These are phyloP conservation scores for Fonsecaea nubica DNA, from an alignment of 2,329 filamentous ascomycete genomes.

Conservation along the genomic window DNA sequence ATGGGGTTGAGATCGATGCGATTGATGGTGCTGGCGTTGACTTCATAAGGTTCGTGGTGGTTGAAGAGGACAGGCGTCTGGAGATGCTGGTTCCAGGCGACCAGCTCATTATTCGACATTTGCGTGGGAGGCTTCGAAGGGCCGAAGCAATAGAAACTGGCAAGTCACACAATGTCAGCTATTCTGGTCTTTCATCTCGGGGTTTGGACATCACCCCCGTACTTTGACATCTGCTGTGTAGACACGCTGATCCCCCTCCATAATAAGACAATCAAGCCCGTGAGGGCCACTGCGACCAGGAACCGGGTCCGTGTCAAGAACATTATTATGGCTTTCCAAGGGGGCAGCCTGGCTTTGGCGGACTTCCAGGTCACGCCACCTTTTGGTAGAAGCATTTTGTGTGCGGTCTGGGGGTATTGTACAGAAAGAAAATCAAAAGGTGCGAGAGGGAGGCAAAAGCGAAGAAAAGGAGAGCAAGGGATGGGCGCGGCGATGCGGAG, in stretches of 20 bases:
- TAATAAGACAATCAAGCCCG: slow-evolving; percentile 76
- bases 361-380: slow-evolving; percentile 92
- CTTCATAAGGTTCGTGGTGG: slow-evolving; percentile 83
- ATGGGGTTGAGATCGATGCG: slow-evolving; percentile 85
- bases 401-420: slow-evolving; percentile 3
- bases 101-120: slow-evolving; percentile 90
- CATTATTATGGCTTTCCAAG: slow-evolving; percentile 72
- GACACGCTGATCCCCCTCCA: slow-evolving; percentile 85
- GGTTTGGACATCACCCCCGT: slow-evolving; percentile 38
- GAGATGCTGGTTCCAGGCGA: slow-evolving; percentile 84
- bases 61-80: slow-evolving; percentile 96
- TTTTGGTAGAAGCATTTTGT: slow-evolving; percentile 84
- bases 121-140: slow-evolving; percentile 94
- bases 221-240: slow-evolving; percentile 91
- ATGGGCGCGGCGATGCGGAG: slow-evolving; percentile 4
- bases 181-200: slow-evolving; percentile 2
- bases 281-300: slow-evolving; percentile 73
- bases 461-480: slow-evolving; percentile 14
- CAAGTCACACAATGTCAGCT: slow-evolving; percentile 25
- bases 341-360: slow-evolving; percentile 77
- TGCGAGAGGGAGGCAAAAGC: neutral
- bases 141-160: slow-evolving; percentile 96
- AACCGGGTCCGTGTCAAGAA: slow-evolving; percentile 79
- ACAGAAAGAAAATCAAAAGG: slow-evolving; percentile 14
- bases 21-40: slow-evolving; percentile 81